Base-by-base conservation (phyloP, 2,329 filamentous ascomycete genomes). In the Xylariales sp. region DNA sequence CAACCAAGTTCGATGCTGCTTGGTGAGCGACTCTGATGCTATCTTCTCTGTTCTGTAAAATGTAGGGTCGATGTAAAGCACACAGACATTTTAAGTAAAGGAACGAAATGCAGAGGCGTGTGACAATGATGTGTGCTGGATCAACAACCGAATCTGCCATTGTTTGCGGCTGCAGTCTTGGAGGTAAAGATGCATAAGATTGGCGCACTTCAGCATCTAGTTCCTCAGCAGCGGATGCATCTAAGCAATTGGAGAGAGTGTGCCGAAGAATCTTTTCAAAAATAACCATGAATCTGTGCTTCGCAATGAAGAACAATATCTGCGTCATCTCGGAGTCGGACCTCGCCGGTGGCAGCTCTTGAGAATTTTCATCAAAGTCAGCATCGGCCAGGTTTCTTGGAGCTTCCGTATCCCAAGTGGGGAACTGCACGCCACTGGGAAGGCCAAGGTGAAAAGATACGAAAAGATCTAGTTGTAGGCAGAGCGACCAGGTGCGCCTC, bases 31-130 rank as follows among this genome's bases (percentile, higher is more conserved):
- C 18, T 12, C 16, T 16, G 13, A 37, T 29, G 16, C 34, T 37
- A 10, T 37, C 16, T 21, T n/a, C 16, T 7, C 34, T 16, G 8
- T 18, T 14, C 15, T 20, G 34, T 4, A 23, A 29, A 6, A 37
- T 27, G 12, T 37, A 37, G 1, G 34, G 34, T 6, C 34, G 25
- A 15, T 37, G 34, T 2, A 37, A 27, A 2, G 29, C 17, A 11
- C 34, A 37, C 2, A 37, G 34, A 11, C 34, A 37, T 15, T 37
- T 37, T 14, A 14, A 37, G 16, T 37, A 37, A 17, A 37, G 14
- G 16, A 37, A 37, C 1, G 34, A 37, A 3, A 37, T 18, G 16
- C 34, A 37, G 8, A 37, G 25, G 10, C 34, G 34, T 12, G 34
- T 37, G 13, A 37, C 34, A 14, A 37, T 37, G 3, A 37, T 16